Evolutionary conservation across 148 eudicot genomes (phyloP), one percentile per base, ranked within the genome.

Genomic region (Vaccinium vitisidaea): DNA sequence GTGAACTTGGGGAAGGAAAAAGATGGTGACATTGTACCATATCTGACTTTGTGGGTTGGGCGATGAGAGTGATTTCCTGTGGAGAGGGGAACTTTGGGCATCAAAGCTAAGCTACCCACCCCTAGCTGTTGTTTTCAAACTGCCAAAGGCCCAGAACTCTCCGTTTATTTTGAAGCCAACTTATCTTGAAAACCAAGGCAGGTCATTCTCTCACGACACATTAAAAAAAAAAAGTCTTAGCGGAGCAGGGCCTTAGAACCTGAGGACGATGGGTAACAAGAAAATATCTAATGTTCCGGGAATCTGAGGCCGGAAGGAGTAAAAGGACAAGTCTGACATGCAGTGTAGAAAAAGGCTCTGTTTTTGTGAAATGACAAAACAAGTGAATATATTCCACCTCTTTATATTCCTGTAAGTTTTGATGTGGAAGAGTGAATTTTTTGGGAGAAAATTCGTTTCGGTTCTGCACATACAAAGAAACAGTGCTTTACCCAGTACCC

Each of bases 21-120:
- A 32, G 77, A 84, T 78, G 49, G 82, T 14, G 63, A 79, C 76
- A n/a, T 78, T 65, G 52, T 53, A 84, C 82, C 82, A 39, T 36
- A n/a, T 46, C 16, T 43, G 46, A 43, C 46, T 52, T 36, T 55
- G 54, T 30, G 84, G 85, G 80, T 83, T 83, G 71, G 73, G 63
- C 77, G 65, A 78, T 36, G 54, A 48, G 61, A 84, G 70, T 43
- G 27, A 56, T 43, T 43, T 43, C 46, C 46, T 25, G 46, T 27
- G 49, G 63, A 25, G 49, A 75, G 69, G 81, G 36, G 12, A 83
- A 59, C 43, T 83, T 2, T 56, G 80, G n/a, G 67, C 32, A 67
- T 32, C 59, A 46, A 46, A 75, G 81, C 81, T 27, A 69, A 69
- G 74, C 43, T 69, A 69, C 74, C 74, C 74, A 4, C 30, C 7